phyloP scores from a whole-genome alignment of 2,329 filamentous ascomycete species.

The Ustilaginoidea virens region DNA sequence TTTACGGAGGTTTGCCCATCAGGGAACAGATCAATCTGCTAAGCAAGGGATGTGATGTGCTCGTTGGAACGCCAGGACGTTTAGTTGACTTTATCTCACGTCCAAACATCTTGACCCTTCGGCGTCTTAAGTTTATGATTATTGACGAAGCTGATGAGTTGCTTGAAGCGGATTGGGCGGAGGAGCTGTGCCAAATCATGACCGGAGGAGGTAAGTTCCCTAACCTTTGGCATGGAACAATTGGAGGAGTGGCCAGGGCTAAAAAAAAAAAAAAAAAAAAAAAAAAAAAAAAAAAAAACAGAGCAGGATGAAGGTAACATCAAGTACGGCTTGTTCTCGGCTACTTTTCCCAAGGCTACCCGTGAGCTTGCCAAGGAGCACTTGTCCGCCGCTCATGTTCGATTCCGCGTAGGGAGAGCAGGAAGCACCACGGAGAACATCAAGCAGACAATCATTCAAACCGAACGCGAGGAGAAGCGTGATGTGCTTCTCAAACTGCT shows the following conservation, averaged over 20 bases:
- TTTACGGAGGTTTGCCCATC: slow-evolving; percentile 73
- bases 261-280: too few relatives aligned
- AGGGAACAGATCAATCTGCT: slow-evolving; percentile 57
- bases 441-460: slow-evolving; percentile 56
- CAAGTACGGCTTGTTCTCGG: slow-evolving; percentile 75
- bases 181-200: slow-evolving; percentile 62
- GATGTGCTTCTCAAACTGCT: slow-evolving; percentile 59
- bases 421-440: slow-evolving; percentile 77
- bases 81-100: slow-evolving; percentile 71
- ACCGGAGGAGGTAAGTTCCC: slow-evolving; percentile 65
- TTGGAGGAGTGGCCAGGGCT: too few relatives aligned
- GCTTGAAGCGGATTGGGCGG: slow-evolving; percentile 63
- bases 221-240: too few relatives aligned
- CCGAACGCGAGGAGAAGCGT: slow-evolving; percentile 52
- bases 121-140: slow-evolving; percentile 64
- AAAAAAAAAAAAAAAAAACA: too few relatives aligned
- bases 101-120: slow-evolving; percentile 51
- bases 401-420: slow-evolving; percentile 73
- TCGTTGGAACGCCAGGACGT: slow-evolving; percentile 79
- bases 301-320: slow-evolving; percentile 56
- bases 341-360: slow-evolving; percentile 74
- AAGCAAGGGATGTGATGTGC: slow-evolving; percentile 70
- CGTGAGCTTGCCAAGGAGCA: slow-evolving; percentile 65
- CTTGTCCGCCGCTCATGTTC: slow-evolving; percentile 58
- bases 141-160: slow-evolving; percentile 96